Conservation (phyloP, 1,139 yeast genomes). For the Blastobotrys raffinosifermentans region DNA sequence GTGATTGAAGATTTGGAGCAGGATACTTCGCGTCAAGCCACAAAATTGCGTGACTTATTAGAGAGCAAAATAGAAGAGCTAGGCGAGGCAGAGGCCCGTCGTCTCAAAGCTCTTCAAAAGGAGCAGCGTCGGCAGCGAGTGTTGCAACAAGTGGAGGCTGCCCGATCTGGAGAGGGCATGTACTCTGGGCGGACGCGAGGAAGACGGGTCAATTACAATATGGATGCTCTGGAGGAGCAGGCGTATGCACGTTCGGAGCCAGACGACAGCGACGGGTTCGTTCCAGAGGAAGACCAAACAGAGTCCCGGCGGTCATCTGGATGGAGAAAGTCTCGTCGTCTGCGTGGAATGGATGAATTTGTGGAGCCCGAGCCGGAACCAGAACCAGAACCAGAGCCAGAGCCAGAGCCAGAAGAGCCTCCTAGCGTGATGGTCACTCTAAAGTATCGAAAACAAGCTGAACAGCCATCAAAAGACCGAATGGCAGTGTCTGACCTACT, state of each 20-base stretch:
- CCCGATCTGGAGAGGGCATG: conserved; percentile 28
- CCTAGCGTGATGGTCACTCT: conserved; percentile 7
- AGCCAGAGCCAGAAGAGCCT: neutral
- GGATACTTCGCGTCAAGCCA: conserved; percentile 16
- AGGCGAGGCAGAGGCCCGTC: conserved; percentile 26
- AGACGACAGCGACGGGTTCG: conserved; percentile 9
- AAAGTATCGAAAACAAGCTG: conserved; percentile 3
- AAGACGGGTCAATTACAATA: conserved; percentile 31
- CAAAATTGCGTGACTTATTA: conserved; percentile 17
- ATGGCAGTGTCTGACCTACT: too few relatives aligned
- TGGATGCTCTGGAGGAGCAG: conserved; percentile 16
- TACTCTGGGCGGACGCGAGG: conserved; percentile 35
- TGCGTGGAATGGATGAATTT: neutral
- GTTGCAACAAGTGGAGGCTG: conserved; percentile 16
- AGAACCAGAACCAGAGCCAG: too few relatives aligned
- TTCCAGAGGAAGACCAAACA: conserved; percentile 7
- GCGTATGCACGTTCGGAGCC: conserved; percentile 8
- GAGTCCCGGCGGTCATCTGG: conserved; percentile 6
- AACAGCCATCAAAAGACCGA: too few relatives aligned
- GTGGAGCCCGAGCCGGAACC: neutral
- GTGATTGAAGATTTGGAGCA: conserved; percentile 10
- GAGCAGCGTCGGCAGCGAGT: conserved; percentile 21
- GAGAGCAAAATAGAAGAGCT: conserved; percentile 20
- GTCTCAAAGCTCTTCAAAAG: conserved; percentile 20
- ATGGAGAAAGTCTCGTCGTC: conserved; percentile 2